Evolutionary conservation across 2,329 filamentous ascomycete genomes (phyloP), one percentile per base, ranked within the genome.

Genomic region (Blumeria graminis): DNA sequence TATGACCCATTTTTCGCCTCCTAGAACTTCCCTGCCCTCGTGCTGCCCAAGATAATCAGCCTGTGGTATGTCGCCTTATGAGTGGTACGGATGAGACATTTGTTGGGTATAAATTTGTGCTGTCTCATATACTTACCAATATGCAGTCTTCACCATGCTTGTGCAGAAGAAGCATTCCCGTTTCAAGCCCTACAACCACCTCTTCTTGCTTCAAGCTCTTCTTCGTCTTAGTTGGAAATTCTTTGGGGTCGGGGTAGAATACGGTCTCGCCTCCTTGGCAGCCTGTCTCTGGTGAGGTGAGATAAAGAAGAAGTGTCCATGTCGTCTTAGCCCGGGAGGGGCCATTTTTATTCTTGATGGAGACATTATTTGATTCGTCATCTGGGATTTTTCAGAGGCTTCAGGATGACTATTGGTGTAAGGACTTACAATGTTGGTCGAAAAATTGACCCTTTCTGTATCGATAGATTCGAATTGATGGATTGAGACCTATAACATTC

Each of bases 1-100:
- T 58, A 94, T 76, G 58, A 94, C 81, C 88, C 88, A 94, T 69
- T 94, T 94, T 70, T 94, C 86, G 9, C 88, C 88, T 45, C 76
- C 74, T 1, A 71, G 75, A 0, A 94, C 88, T 66, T 93, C 81
- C 57, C 78, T 76, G 0, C 88, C 88, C 68, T 94, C 88, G 68
- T 94, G 89, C 76, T 80, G 58, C 39, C 34, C 7, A 18, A 28
- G 11, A 35, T 2, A 13, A 8, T 53, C n/a, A 53, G 50, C 33
- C 28, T 9, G 8, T 9, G 11, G 8, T 52, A 28, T 28, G 22
- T 28, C 22, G 22, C 22, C 22, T 28, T 4, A 28, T 28, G 22
- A 28, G 22, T 28, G 22, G 22, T 28, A 28, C 22, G 22, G 22
- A 28, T 28, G 4, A 28, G 22, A 28, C 2, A 28, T 28, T 1